Conservation (phyloP, 106 monocot species). For the Ottelia alismoides region DNA sequence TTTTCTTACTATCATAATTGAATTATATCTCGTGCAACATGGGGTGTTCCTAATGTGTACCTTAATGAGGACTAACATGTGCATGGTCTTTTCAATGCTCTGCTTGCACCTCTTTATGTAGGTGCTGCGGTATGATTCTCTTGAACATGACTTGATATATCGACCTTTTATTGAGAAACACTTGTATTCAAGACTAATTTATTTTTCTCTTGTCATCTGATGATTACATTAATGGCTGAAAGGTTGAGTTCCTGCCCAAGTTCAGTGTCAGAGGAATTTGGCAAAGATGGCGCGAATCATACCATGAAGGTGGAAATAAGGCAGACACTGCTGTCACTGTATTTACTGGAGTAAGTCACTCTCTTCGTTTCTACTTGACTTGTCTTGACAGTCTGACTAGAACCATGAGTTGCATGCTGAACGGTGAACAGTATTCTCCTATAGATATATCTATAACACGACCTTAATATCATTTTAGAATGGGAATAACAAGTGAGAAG, state of each 20-base stretch:
- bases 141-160: not conserved
- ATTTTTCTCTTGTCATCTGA: no score
- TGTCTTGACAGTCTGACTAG: no score
- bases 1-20: no score
- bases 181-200: no score
- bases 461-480: no score
- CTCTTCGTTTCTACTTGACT: no score
- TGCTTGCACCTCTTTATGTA: slow-evolving; percentile 91
- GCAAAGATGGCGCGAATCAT: slow-evolving; percentile 94
- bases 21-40: no score
- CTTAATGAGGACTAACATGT: slow-evolving; percentile 83
- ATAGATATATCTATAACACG: no score
- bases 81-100: slow-evolving; percentile 93
- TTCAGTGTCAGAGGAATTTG: slow-evolving; percentile 96
- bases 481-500: no score
- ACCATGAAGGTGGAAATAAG: slow-evolving; percentile 62
- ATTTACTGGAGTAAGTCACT: slow-evolving; percentile 71
- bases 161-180: not conserved
- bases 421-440: no score
- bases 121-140: slow-evolving; percentile 62
- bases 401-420: no score
- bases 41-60: slow-evolving; percentile 13
- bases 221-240: no score
- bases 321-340: slow-evolving; percentile 66
- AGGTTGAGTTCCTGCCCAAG: slow-evolving; percentile 99